Percentiles rank a stretch among this genome's conserved stretches.
These are phyloP conservation scores for Botrytis fragariae DNA, from an alignment of 2,329 filamentous ascomycete species.

Conservation along the genomic window DNA sequence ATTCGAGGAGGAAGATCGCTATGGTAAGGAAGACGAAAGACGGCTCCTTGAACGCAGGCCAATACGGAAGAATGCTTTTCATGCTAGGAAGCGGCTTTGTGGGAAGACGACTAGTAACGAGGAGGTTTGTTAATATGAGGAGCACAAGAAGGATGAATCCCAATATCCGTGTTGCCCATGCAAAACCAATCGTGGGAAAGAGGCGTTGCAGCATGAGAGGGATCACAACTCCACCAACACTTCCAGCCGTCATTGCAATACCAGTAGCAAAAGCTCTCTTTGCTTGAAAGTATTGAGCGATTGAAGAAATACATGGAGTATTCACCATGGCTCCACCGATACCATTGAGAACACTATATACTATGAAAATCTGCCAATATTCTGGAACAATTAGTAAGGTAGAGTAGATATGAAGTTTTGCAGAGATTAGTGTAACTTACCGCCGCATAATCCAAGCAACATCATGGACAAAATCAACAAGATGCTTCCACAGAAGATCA, in stretches of 20 bases:
- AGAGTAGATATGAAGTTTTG: not conserved
- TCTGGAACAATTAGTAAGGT: constrained; percentile 36
- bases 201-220: constrained; percentile 46
- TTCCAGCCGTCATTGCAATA: constrained; percentile 61
- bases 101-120: constrained; percentile 58
- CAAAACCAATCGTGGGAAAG: constrained; percentile 38
- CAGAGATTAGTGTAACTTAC: constrained; percentile 36
- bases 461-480: constrained; percentile 41
- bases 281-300: constrained; percentile 63
- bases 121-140: constrained; percentile 34
- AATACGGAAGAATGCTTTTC: constrained; percentile 53
- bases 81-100: constrained; percentile 42
- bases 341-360: constrained; percentile 62
- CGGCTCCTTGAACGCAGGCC: constrained; percentile 61
- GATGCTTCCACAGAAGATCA: constrained; percentile 36
- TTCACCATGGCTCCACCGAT: constrained; percentile 63
- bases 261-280: constrained; percentile 64
- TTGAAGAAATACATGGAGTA: constrained; percentile 60
- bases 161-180: constrained; percentile 38
- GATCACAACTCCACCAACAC: constrained; percentile 55
- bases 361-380: constrained; percentile 69
- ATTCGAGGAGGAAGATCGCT: constrained; percentile 72
- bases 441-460: constrained; percentile 56
- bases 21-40: constrained; percentile 64
- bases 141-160: constrained; percentile 37